phyloP scores from a whole-genome alignment of 805 yeast species.

The Cyberlindnera misumaiensis region DNA sequence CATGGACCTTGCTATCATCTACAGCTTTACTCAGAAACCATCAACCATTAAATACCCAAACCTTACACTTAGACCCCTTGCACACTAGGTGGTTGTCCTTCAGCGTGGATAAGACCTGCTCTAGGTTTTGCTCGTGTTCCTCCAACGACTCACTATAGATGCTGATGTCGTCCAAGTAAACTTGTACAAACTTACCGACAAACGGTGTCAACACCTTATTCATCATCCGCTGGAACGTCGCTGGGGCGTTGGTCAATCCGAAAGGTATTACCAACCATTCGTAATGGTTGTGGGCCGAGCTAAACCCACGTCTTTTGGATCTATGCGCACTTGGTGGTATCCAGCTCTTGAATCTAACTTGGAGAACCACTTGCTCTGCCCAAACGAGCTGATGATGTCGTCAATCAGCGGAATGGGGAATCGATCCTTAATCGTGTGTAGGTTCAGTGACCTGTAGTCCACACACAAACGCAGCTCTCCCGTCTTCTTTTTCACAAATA shows the following conservation, averaged over 20 bases:
- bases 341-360: not conserved
- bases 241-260: slow-evolving; percentile 1
- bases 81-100: not conserved
- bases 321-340: not conserved
- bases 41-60: too few relatives aligned
- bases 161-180: slow-evolving; percentile 1
- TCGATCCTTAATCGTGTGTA: not conserved
- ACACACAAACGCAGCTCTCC: slow-evolving; percentile 1
- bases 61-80: not conserved
- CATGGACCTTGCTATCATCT: too few relatives aligned
- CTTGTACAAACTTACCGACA: slow-evolving; percentile 1
- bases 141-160: not conserved
- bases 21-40: too few relatives aligned
- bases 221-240: not conserved
- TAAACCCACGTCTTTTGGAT: not conserved
- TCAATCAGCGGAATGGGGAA: not conserved
- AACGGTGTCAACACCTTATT: not conserved
- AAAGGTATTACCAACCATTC: slow-evolving; percentile 2
- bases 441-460: not conserved
- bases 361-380: not conserved
- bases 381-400: not conserved
- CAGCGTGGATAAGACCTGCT: not conserved
- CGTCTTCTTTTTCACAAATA: slow-evolving; percentile 1
- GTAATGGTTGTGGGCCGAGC: not conserved
- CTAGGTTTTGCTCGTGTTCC: not conserved